Conservation (phyloP, 2,329 filamentous ascomycete species). For the Neoarthrinium moseri region DNA sequence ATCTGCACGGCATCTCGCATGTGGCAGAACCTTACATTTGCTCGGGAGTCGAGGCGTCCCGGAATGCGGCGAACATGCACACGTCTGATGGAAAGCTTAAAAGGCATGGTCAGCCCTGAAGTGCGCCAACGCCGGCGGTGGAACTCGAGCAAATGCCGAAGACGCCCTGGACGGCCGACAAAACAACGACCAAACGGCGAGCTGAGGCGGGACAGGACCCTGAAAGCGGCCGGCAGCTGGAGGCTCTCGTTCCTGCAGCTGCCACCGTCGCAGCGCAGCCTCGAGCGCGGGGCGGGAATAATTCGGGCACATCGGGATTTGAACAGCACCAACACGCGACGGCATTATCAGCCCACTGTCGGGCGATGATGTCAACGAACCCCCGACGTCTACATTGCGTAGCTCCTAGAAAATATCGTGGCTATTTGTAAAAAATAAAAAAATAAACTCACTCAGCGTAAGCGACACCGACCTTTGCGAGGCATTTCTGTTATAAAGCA, state of each 20-base stretch:
- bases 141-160: conserved; percentile 3
- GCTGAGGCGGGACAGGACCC: background rate
- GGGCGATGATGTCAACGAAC: conserved; percentile 5
- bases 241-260: background rate
- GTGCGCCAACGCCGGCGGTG: too few species aligned
- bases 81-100: too few species aligned
- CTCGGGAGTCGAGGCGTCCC: too few species aligned
- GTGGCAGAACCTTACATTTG: too few species aligned
- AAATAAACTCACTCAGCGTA: conserved; percentile 4
- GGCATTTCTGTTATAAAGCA: background rate
- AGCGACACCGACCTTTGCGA: background rate
- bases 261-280: background rate
- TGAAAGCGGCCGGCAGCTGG: background rate
- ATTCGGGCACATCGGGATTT: conserved; percentile 8
- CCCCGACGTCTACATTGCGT: background rate
- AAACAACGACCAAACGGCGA: conserved; percentile 1
- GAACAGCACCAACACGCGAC: background rate
- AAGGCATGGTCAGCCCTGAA: too few species aligned
- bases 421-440: background rate
- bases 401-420: conserved; percentile 8
- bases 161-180: background rate
- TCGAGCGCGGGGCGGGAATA: background rate
- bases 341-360: conserved; percentile 5
- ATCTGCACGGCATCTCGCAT: too few species aligned
- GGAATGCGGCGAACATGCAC: too few species aligned